Evolutionary conservation across 306 rosid species (phyloP), one percentile per base, ranked within the genome.

Genomic region (Begonia masoniana): DNA sequence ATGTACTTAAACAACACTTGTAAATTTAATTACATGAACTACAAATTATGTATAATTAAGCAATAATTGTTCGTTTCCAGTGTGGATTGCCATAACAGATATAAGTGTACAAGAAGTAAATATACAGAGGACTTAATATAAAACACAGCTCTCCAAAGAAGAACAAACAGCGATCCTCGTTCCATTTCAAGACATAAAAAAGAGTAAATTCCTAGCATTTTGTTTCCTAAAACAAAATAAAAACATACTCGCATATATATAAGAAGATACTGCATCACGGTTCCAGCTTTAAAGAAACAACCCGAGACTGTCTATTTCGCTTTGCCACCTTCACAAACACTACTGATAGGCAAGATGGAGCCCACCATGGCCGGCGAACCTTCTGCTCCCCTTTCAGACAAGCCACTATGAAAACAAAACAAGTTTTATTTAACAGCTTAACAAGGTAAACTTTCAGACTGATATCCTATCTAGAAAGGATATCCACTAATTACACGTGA

Each of bases 301-400:
- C 96, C 54, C 99, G 81, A 36, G 96, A 92, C 65, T 92, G 99
- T 74, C 96, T 68, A 77, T 92, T 92, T 70, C 87, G 92, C 73
- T 83, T 92, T 13, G 94, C 95, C 72, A 76, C 83, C 81, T 83
- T 92, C 55, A 67, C 79, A 71, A 92, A 92, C 70, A 86, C 78
- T 61, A 77, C 70, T 1, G 88, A 92, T 55, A 92, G 93, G 72
- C 96, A 86, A 9, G 99, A 76, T 7, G 99, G 99, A 21, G 99
- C 99, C 99, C 99, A 92, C 99, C 99, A 92, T 42, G 96, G 99
- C 74, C 99, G 85, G 26, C 96, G 88, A 23, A 92, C 87, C 75
- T 86, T 86, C 64, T 92, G 96, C 78, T 92, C 99, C 63, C 99
- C 99, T 78, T 92, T 92, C 73, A 92, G 71, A 76, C 99, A 92